Conservation (phyloP, 2,329 filamentous ascomycete genomes). For the Teratosphaeria epicoccoides region DNA sequence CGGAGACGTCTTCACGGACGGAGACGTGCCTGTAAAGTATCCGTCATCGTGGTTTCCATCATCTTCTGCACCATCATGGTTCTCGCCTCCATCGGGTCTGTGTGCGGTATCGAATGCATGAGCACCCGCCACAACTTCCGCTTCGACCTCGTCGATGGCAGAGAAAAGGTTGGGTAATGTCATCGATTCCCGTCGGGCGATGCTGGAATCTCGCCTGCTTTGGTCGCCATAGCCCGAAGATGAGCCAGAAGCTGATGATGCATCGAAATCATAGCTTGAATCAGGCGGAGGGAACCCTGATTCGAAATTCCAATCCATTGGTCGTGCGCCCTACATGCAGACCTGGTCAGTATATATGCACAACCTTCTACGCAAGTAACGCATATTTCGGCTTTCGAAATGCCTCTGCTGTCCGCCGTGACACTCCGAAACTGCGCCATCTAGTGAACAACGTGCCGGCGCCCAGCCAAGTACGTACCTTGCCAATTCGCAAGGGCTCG, state of each 20-base stretch:
- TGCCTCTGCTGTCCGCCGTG: too few relatives aligned
- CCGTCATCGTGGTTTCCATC: background rate
- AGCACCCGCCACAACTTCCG: background rate
- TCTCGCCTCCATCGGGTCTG: background rate
- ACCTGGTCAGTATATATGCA: background rate
- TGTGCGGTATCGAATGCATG: constrained; percentile 5
- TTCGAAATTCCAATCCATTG: constrained; percentile 16
- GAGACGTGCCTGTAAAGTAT: background rate
- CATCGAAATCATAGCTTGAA: background rate
- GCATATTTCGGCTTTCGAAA: too few relatives aligned
- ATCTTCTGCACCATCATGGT: background rate
- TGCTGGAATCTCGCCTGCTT: constrained; percentile 5
- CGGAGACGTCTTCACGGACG: background rate
- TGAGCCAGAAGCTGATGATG: background rate
- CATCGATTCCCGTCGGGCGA: constrained; percentile 15
- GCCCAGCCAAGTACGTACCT: background rate
- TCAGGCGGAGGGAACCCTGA: constrained; percentile 11
- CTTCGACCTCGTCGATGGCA: constrained; percentile 6
- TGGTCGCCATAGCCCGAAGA: background rate
- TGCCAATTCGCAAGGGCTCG: background rate
- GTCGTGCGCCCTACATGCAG: background rate
- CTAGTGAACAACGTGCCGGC: too few relatives aligned
- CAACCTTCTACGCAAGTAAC: too few relatives aligned
- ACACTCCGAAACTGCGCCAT: too few relatives aligned
- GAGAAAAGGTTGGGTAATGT: constrained; percentile 16